Evolutionary conservation across 169 alveolate species (phyloP).

Genomic region (Cyclospora cayetanensis): DNA sequence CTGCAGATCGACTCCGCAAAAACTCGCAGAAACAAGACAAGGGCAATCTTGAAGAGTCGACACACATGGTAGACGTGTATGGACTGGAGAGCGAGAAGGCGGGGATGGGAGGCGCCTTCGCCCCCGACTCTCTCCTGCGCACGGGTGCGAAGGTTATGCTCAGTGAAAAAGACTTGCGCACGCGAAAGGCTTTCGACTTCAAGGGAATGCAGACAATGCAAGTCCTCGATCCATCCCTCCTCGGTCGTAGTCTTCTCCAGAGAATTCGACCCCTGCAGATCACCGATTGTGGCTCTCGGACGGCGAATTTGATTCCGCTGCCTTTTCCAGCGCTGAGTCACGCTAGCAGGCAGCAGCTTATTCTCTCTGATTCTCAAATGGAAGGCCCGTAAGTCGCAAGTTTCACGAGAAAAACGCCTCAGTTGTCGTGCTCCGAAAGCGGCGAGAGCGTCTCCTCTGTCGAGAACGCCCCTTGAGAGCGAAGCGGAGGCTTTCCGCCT

Average conservation of each 20-base stretch:
- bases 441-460: too few species aligned
- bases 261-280: neutral
- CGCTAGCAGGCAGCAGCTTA: neutral
- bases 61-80: constrained; percentile 23
- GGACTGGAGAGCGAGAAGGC: neutral
- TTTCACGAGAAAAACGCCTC: too few species aligned
- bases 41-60: neutral
- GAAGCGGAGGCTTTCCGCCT: too few species aligned
- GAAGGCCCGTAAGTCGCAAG: constrained; percentile 6
- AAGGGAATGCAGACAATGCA: constrained; percentile 40
- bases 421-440: too few species aligned
- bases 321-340: neutral
- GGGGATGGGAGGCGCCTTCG: neutral
- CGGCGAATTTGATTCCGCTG: neutral
- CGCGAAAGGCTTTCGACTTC: neutral
- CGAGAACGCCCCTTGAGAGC: too few species aligned
- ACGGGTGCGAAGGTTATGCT: constrained; percentile 34
- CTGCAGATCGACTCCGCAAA: too few species aligned
- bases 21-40: neutral
- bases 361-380: neutral
- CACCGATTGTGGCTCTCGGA: neutral
- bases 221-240: constrained; percentile 20
- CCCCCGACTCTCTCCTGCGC: neutral
- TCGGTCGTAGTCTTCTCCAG: constrained; percentile 1
- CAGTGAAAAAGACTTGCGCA: neutral